Conservation (phyloP, 1,284 basidiomycete genomes). For the Cryptococcus sp. region DNA sequence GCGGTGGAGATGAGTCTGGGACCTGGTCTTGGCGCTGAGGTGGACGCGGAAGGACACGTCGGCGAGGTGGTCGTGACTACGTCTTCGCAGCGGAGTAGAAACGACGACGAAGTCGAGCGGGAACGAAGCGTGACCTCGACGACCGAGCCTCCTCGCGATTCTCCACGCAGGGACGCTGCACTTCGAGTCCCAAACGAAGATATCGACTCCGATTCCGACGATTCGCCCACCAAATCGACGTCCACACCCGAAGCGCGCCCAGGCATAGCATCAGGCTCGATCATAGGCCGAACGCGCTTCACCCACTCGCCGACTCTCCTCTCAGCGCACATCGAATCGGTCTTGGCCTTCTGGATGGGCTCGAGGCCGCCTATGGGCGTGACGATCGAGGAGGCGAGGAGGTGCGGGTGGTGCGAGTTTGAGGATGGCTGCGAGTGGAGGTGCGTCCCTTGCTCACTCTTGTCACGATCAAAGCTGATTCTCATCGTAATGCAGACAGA, state of each 20-base stretch:
- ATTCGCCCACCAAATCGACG: conserved; percentile 5
- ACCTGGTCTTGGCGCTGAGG: neutral
- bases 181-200: neutral
- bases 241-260: neutral
- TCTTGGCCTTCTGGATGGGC: conserved; percentile 76
- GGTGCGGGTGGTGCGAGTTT: conserved; percentile 84
- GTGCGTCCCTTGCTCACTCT: conserved; percentile 24
- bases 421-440: conserved; percentile 78
- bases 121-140: too few species aligned
- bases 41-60: conserved; percentile 7
- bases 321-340: conserved; percentile 61
- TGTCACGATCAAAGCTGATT: neutral
- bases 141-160: too few species aligned
- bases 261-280: conserved; percentile 45
- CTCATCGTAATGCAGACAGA: neutral
- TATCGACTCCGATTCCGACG: neutral
- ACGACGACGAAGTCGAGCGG: too few species aligned
- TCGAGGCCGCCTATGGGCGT: conserved; percentile 68
- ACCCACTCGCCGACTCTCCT: conserved; percentile 61
- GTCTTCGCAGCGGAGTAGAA: too few species aligned
- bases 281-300: conserved; percentile 71
- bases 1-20: conserved; percentile 49
- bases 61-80: conserved; percentile 12
- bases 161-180: too few species aligned
- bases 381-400: conserved; percentile 60